phyloP scores from a whole-genome alignment of 2,329 filamentous ascomycete species.

The Keithomyces neogunnii region DNA sequence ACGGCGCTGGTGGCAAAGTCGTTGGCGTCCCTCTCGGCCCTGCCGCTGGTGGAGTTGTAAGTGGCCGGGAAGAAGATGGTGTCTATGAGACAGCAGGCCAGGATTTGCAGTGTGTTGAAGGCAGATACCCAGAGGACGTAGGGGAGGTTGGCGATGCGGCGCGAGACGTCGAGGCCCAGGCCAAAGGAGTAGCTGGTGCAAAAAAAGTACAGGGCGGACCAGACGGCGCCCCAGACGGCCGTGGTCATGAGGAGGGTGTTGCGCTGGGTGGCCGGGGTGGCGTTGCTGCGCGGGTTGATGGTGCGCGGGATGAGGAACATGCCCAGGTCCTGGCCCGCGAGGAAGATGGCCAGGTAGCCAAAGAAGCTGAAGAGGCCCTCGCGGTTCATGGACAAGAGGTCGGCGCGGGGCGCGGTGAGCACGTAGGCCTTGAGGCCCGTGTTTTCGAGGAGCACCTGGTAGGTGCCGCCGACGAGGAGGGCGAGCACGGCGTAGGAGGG shows the following conservation, averaged over 20 bases:
- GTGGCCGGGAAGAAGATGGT: constrained; percentile 66
- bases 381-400: constrained; percentile 80
- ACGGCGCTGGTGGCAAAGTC: constrained; percentile 68
- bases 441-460: constrained; percentile 68
- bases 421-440: constrained; percentile 77
- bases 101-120: constrained; percentile 79
- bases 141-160: constrained; percentile 83
- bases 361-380: constrained; percentile 94
- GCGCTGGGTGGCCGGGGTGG: constrained; percentile 37
- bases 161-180: constrained; percentile 68
- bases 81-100: constrained; percentile 72
- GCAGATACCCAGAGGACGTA: constrained; percentile 91
- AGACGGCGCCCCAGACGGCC: constrained; percentile 54
- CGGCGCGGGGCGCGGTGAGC: constrained; percentile 68
- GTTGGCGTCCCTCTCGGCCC: constrained; percentile 55
- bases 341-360: constrained; percentile 90
- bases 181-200: constrained; percentile 63
- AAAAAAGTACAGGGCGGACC: constrained; percentile 62
- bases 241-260: constrained; percentile 56
- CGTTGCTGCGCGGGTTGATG: constrained; percentile 33
- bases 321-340: constrained; percentile 78
- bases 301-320: constrained; percentile 65
- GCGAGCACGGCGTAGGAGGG: constrained; percentile 73
- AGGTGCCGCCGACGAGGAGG: constrained; percentile 56
- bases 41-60: constrained; percentile 47